Conservation (phyloP, 345 rosid species). For the Psidium guajava region DNA sequence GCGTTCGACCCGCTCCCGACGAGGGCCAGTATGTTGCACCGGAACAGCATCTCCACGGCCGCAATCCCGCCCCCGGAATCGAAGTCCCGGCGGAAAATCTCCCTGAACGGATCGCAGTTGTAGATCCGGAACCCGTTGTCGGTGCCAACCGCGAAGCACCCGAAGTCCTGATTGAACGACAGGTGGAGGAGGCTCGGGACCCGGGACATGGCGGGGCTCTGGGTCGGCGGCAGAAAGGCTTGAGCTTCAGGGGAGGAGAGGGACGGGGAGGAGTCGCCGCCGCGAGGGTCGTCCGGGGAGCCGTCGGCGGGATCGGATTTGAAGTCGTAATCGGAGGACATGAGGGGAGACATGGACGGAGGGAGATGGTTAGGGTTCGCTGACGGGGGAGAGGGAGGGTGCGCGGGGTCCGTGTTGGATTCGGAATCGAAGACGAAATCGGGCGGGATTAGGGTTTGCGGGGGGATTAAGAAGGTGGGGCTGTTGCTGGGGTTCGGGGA, state of each 20-base stretch:
- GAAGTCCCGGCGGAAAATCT: slow-evolving; percentile 20
- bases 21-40: slow-evolving; percentile 21
- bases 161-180: slow-evolving; percentile 39
- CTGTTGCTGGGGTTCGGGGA: not conserved
- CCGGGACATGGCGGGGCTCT: not conserved
- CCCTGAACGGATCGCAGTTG: slow-evolving; percentile 27
- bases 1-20: slow-evolving; percentile 24
- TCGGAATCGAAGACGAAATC: not conserved
- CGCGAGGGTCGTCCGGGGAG: not conserved
- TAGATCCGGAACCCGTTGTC: slow-evolving; percentile 32
- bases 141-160: slow-evolving; percentile 28
- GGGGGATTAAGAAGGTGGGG: not conserved
- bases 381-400: not conserved
- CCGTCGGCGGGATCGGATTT: not conserved
- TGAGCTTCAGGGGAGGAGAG: not conserved
- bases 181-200: slow-evolving; percentile 15
- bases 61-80: slow-evolving; percentile 17
- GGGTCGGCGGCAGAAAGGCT: not conserved
- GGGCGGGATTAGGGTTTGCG: not conserved
- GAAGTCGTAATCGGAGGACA: not conserved
- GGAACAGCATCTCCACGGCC: slow-evolving; percentile 24
- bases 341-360: not conserved
- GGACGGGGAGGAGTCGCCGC: not conserved
- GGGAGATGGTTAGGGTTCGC: not conserved
- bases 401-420: not conserved